A percentile compares a stretch with the other conserved stretches of the same genome.
Conservation (phyloP, 805 yeast species). For the Suhomyces vadensis region DNA sequence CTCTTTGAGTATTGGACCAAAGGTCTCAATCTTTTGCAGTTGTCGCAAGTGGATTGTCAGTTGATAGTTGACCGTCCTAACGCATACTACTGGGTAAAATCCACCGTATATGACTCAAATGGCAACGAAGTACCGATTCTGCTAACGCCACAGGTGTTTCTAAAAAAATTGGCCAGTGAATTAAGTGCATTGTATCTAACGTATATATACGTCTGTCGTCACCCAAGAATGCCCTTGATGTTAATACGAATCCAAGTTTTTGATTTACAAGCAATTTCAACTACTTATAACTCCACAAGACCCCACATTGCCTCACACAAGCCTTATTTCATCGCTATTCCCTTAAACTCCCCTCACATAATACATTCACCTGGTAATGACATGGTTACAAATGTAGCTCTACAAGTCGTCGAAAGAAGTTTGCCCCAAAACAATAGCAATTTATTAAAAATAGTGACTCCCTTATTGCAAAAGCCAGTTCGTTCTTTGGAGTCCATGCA, state of each 20-base stretch:
- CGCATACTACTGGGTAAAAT: slow-evolving; percentile 47
- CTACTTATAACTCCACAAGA: slow-evolving; percentile 16
- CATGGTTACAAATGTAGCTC: slow-evolving; percentile 49
- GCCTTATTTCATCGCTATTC: slow-evolving; percentile 68
- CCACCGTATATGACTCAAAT: slow-evolving; percentile 42
- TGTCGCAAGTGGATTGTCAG: slow-evolving; percentile 72
- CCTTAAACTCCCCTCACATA: slow-evolving; percentile 63
- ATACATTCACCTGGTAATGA: slow-evolving; percentile 54
- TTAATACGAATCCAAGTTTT: slow-evolving; percentile 69
- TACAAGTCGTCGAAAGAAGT: slow-evolving; percentile 61
- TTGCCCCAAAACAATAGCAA: slow-evolving; percentile 47
- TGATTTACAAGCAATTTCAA: slow-evolving; percentile 39
- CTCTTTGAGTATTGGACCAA: slow-evolving; percentile 51
- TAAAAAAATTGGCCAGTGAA: slow-evolving; percentile 47
- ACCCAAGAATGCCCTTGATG: slow-evolving; percentile 60
- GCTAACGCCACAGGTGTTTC: slow-evolving; percentile 53
- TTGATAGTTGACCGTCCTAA: slow-evolving; percentile 59
- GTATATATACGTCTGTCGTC: slow-evolving; percentile 67
- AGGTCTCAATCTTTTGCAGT: slow-evolving; percentile 63
- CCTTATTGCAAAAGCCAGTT: slow-evolving; percentile 37
- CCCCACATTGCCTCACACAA: slow-evolving; percentile 54
- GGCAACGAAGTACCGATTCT: slow-evolving; percentile 32
- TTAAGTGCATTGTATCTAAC: slow-evolving; percentile 55
- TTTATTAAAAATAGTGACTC: slow-evolving; percentile 38
- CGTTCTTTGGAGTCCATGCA: slow-evolving; percentile 56